phyloP scores from a whole-genome alignment of 2,329 filamentous ascomycete species.

The Venturia oleaginea region DNA sequence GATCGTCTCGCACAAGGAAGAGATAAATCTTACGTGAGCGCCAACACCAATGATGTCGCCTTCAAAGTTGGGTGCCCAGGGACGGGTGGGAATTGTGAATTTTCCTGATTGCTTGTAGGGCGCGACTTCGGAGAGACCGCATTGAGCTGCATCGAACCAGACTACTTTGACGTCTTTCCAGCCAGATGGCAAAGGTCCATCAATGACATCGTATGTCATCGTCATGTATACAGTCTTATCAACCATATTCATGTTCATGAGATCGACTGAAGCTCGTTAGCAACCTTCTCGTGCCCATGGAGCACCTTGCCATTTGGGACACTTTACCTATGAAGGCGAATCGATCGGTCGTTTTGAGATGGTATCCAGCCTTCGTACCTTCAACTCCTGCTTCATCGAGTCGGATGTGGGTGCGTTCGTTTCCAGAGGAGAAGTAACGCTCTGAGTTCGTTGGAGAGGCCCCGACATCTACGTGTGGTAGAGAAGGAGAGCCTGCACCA shows the following conservation, averaged over 20 bases:
- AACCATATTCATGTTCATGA: conserved; percentile 5
- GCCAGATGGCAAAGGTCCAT: background rate
- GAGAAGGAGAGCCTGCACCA: background rate
- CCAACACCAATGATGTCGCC: conserved; percentile 9
- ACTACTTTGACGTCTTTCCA: conserved; percentile 5
- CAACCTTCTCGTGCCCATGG: too few species aligned
- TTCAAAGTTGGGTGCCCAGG: conserved; percentile 12
- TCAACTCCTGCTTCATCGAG: conserved; percentile 1
- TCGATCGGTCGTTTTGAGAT: conserved; percentile 2
- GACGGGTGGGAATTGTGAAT: background rate
- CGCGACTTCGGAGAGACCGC: conserved; percentile 9
- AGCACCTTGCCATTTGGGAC: too few species aligned
- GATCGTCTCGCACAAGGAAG: background rate
- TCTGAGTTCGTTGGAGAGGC: conserved; percentile 5
- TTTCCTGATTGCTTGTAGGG: background rate
- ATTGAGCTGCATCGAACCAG: conserved; percentile 12
- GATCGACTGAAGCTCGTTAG: too few species aligned
- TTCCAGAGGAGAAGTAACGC: conserved; percentile 12
- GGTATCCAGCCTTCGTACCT: background rate
- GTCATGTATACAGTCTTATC: conserved; percentile 13
- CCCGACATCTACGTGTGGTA: conserved; percentile 10
- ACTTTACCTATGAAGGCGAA: conserved; percentile 4
- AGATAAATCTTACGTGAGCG: background rate
- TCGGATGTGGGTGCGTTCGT: conserved; percentile 6
- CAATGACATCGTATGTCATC: conserved; percentile 11